Conservation (phyloP, 2,329 filamentous ascomycete species). For the Chlorencoelia australis region DNA sequence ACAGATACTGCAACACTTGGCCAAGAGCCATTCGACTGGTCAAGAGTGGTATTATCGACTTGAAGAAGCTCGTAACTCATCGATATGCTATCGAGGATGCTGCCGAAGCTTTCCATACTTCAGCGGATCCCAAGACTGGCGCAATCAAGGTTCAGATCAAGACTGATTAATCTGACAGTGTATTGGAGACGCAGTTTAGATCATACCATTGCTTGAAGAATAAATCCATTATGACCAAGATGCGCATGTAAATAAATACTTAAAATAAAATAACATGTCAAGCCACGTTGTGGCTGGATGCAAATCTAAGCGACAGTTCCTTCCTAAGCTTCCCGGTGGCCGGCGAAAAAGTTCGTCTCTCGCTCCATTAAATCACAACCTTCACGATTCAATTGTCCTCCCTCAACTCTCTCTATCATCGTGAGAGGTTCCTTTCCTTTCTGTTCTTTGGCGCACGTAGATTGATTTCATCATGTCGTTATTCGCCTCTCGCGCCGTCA, state of each 20-base stretch:
- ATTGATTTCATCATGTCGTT: conserved; percentile 23
- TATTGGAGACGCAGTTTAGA: no score
- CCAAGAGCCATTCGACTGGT: conserved; percentile 83
- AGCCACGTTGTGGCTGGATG: conserved; percentile 3
- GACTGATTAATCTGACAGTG: conserved; percentile 39
- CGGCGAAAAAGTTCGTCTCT: conserved; percentile 18
- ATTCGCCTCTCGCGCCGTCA: conserved; percentile 22
- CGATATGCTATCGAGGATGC: conserved; percentile 79
- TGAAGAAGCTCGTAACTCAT: conserved; percentile 79
- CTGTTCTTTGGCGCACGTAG: conserved; percentile 13
- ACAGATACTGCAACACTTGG: conserved; percentile 95
- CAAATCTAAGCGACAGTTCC: conserved; percentile 2
- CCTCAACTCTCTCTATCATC: conserved; percentile 13
- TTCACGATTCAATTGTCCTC: conserved; percentile 22
- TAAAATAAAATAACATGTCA: not conserved
- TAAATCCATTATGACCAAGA: conserved; percentile 1
- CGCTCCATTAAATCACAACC: conserved; percentile 14
- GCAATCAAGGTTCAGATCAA: conserved; percentile 98
- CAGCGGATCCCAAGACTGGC: conserved; percentile 77
- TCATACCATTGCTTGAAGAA: no score
- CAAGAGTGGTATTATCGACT: conserved; percentile 71
- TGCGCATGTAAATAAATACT: not conserved
- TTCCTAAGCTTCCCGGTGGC: conserved; percentile 15
- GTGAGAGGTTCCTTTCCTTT: conserved; percentile 12
- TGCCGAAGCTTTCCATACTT: conserved; percentile 79